These are phyloP conservation scores for Penicillium bialowiezense DNA, from an alignment of 495 filamentous ascomycete species.

Conservation along the genomic window DNA sequence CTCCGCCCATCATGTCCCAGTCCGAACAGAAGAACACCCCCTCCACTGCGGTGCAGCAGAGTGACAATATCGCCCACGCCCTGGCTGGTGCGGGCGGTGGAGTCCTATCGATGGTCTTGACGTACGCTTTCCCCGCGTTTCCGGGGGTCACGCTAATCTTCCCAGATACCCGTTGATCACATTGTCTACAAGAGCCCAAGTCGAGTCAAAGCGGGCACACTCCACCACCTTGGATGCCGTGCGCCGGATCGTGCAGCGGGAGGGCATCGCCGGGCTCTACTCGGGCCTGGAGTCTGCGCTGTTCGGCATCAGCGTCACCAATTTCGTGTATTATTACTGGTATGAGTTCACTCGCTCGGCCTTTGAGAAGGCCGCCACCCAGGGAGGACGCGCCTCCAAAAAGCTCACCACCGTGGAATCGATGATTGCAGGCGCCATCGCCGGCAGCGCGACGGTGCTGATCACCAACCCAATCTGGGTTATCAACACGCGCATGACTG, in stretches of 20 bases:
- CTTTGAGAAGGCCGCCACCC: conserved; percentile 78
- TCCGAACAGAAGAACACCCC: conserved; percentile 33
- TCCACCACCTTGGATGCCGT: conserved; percentile 77
- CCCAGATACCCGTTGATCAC: conserved; percentile 93
- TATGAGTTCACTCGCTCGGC: conserved; percentile 94
- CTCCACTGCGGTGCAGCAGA: conserved; percentile 61
- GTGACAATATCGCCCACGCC: conserved; percentile 89
- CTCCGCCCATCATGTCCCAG: conserved; percentile 38
- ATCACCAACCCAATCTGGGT: conserved; percentile 99
- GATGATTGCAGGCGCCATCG: conserved; percentile 94
- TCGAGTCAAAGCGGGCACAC: conserved; percentile 90
- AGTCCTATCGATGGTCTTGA: conserved; percentile 91
- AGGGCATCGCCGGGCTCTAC: conserved; percentile 85
- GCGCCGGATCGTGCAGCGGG: conserved; percentile 82
- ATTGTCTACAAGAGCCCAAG: conserved; percentile 94
- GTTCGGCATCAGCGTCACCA: conserved; percentile 97
- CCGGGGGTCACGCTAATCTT: conserved; percentile 16
- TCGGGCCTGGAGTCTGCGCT: conserved; percentile 85
- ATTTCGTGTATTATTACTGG: conserved; percentile 99
- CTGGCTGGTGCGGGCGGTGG: conserved; percentile 87
- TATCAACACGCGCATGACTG: conserved; percentile 96
- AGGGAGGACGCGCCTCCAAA: conserved; percentile 70
- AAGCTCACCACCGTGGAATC: conserved; percentile 86
- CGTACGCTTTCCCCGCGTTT: conserved; percentile 50
- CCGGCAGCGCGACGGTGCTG: conserved; percentile 88